phyloP scores from a whole-genome alignment of 2,329 filamentous ascomycete genomes.

The Ceratocystis variospora region DNA sequence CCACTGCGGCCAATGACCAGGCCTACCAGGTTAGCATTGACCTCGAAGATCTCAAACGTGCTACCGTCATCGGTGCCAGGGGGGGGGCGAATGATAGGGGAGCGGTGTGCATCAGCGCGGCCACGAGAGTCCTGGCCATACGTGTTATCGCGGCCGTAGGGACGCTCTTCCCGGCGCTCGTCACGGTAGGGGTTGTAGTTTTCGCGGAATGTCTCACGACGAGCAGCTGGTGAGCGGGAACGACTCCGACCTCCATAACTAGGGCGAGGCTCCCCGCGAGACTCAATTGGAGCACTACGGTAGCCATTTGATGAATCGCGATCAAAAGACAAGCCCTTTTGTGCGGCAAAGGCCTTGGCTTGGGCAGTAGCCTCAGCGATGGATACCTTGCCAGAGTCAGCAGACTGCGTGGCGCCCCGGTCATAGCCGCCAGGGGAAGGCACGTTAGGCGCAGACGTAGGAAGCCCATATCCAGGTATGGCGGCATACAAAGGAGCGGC shows the following conservation, averaged over 20 bases:
- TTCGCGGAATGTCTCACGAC: constrained; percentile 58
- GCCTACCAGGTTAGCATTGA: constrained; percentile 76
- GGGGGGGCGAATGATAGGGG: constrained; percentile 44
- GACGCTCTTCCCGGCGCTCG: constrained; percentile 59
- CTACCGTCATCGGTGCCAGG: constrained; percentile 49
- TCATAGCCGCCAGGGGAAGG: neutral
- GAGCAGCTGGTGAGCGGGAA: constrained; percentile 56
- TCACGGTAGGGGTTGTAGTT: constrained; percentile 74
- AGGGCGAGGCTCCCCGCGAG: constrained; percentile 34
- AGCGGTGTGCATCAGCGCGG: constrained; percentile 60
- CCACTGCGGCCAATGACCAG: constrained; percentile 83
- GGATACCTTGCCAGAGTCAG: neutral
- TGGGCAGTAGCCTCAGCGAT: constrained; percentile 60
- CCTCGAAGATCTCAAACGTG: constrained; percentile 57
- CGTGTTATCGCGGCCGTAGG: constrained; percentile 37
- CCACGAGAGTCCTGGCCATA: constrained; percentile 23
- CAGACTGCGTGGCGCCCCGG: constrained; percentile 4
- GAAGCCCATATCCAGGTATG: constrained; percentile 9
- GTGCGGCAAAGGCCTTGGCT: constrained; percentile 66
- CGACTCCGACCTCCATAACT: constrained; percentile 36
- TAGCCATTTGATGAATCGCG: constrained; percentile 24
- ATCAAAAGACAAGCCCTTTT: constrained; percentile 57
- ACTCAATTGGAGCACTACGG: constrained; percentile 20
- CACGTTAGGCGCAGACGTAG: constrained; percentile 8
- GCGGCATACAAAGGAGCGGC: constrained; percentile 11